phyloP scores from a whole-genome alignment of 306 rosid genomes.

The Trifolium subterraneum region DNA sequence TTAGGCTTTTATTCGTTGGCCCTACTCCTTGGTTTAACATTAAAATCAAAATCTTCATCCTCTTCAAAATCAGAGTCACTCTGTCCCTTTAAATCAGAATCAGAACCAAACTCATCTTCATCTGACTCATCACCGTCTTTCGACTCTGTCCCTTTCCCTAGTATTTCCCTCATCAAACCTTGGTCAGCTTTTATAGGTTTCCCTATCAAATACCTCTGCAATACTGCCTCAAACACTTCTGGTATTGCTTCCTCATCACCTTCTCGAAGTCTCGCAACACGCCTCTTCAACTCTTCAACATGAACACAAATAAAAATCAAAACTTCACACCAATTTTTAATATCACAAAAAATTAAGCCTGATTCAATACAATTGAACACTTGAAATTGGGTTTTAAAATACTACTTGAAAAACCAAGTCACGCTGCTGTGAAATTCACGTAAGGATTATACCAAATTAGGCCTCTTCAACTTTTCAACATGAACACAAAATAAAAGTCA shows the following conservation, averaged over 20 bases:
- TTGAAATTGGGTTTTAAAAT: neutral
- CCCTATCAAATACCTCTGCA: constrained; percentile 64
- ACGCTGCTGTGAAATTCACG: neutral
- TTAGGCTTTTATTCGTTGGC: constrained; percentile 47
- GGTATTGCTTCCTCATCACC: constrained; percentile 72
- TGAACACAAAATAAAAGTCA: neutral
- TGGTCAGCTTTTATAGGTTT: constrained; percentile 60
- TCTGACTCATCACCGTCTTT: constrained; percentile 26
- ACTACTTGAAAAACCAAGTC: neutral
- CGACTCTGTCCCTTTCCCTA: constrained; percentile 43
- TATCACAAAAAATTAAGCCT: neutral
- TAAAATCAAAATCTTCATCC: constrained; percentile 39
- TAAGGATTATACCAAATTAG: neutral
- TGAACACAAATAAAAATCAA: neutral
- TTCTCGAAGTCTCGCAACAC: constrained; percentile 56
- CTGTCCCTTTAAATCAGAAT: constrained; percentile 40
- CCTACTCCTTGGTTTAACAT: constrained; percentile 42
- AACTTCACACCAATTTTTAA: neutral
- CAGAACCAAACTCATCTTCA: constrained; percentile 44
- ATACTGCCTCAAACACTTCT: constrained; percentile 69
- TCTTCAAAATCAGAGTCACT: constrained; percentile 41
- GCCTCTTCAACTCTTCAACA: constrained; percentile 62
- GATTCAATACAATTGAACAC: neutral
- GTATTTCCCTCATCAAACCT: constrained; percentile 63
- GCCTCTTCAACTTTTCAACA: neutral